Evolutionary conservation across 2,329 filamentous ascomycete species (phyloP).

Genomic region (Colletotrichum lindemuthianum): DNA sequence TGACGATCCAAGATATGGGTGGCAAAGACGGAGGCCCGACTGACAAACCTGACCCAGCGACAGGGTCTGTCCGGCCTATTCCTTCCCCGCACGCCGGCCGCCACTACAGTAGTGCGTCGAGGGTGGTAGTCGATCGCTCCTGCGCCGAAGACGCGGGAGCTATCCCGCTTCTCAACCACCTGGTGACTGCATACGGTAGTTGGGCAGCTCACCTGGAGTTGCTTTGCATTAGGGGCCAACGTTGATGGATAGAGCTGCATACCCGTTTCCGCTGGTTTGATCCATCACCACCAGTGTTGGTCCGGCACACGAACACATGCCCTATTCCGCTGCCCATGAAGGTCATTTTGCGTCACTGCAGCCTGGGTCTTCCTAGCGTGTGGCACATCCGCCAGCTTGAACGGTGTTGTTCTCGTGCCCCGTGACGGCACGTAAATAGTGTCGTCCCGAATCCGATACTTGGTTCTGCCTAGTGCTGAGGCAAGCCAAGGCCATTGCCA

Average conservation of each 20-base stretch:
- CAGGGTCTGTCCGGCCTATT: slow-evolving; percentile 13
- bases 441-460: slow-evolving; percentile 15
- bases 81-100: slow-evolving; percentile 24
- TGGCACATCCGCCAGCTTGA: slow-evolving; percentile 7
- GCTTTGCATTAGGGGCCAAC: slow-evolving; percentile 14
- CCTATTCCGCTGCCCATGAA: slow-evolving; percentile 2
- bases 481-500: slow-evolving; percentile 24
- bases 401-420: slow-evolving; percentile 28
- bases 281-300: slow-evolving; percentile 14
- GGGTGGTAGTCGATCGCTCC: too few relatives aligned
- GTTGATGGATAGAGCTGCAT: slow-evolving; percentile 24
- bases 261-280: slow-evolving; percentile 20
- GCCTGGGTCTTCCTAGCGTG: slow-evolving; percentile 13
- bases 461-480: slow-evolving; percentile 30
- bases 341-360: not conserved
- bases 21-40: slow-evolving; percentile 6
- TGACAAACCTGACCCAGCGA: slow-evolving; percentile 25
- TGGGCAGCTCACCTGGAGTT: not conserved
- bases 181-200: not conserved
- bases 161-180: slow-evolving; percentile 12
- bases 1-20: slow-evolving; percentile 17
- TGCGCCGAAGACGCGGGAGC: too few relatives aligned
- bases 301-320: slow-evolving; percentile 26
- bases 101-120: not conserved
- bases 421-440: slow-evolving; percentile 25